Evolutionary conservation across 164 flowering plant genomes (phyloP), one percentile per base, ranked within the genome.

Genomic region (Houttuynia cordata): DNA sequence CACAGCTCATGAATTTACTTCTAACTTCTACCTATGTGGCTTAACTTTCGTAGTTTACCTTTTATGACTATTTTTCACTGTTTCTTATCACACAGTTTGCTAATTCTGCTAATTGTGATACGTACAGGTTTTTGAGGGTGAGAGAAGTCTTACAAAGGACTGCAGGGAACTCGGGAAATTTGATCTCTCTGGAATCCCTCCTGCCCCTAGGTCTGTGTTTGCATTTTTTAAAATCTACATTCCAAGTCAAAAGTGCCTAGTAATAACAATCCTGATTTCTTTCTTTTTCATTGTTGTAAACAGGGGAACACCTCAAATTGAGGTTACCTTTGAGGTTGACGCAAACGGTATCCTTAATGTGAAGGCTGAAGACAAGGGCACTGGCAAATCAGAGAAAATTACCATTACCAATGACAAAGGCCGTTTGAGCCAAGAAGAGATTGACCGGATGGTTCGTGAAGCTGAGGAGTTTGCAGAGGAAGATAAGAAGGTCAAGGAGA

Each of bases 121-220:
- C 1, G 24, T 30, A 1, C 61, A 86, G 90, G 96, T 89, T 60
- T 90, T 82, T 66, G 95, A 90, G 74, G 95, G 95, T 71, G 97
- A 90, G 74, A 84, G 97, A 75, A 87, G 92, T 80, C 79, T 90
- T 21, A 87, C 92, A n/a, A 88, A 86, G 71, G 96, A 88, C 56
- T 84, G 90, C 30, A 76, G 92, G 70, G 62, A 66, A 39, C 87
- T 88, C 22, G 96, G 96, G 23, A 88, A 83, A 65, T 88, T 88
- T 53, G 90, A 86, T 65, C 83, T 88, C n/a, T 53, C 74, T 58
- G 92, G 92, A 64, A 78, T 88, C 51, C 74, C 96, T 30, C 96
- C 96, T 39, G 85, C 96, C 60, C 96, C 96, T 66, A 82, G 96
- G 96, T 87, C 58, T 51, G 75, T 25, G 18, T 47, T 37, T 0